These are phyloP conservation scores for Viridothelium virens DNA, from an alignment of 495 filamentous ascomycete genomes.

Conservation along the genomic window DNA sequence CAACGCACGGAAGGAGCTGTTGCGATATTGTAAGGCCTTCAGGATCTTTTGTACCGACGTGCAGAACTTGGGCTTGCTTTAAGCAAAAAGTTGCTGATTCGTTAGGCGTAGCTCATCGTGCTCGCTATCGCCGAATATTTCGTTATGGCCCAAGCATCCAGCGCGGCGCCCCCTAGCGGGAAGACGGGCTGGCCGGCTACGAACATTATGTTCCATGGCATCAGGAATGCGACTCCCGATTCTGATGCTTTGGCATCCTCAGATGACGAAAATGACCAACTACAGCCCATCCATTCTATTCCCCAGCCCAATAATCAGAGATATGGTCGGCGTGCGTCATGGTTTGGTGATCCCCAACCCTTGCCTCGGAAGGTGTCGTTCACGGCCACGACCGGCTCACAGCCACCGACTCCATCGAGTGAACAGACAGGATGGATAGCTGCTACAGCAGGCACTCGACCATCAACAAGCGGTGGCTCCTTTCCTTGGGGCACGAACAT, in stretches of 20 bases:
- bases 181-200: conserved; percentile 6
- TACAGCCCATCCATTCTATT: conserved; percentile 30
- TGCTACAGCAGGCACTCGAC: conserved; percentile 35
- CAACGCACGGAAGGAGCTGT: background rate
- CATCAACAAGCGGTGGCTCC: conserved; percentile 40
- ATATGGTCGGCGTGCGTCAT: conserved; percentile 39
- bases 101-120: background rate
- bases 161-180: background rate
- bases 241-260: conserved; percentile 89
- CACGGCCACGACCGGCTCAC: conserved; percentile 13
- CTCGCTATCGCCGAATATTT: background rate
- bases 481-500: conserved; percentile 72
- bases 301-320: conserved; percentile 14
- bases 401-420: conserved; percentile 13
- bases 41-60: background rate
- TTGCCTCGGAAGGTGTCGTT: conserved; percentile 13
- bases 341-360: conserved; percentile 46
- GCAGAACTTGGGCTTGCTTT: too few species aligned
- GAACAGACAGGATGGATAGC: conserved; percentile 42
- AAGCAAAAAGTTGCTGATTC: background rate
- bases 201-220: conserved; percentile 8
- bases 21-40: background rate
- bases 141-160: conserved; percentile 2
- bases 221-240: conserved; percentile 63
- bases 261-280: conserved; percentile 70